Percentiles rank a stretch among this genome's conserved stretches.
phyloP scores from a whole-genome alignment of 2,329 filamentous ascomycete genomes.

The Colletotrichum karsti region DNA sequence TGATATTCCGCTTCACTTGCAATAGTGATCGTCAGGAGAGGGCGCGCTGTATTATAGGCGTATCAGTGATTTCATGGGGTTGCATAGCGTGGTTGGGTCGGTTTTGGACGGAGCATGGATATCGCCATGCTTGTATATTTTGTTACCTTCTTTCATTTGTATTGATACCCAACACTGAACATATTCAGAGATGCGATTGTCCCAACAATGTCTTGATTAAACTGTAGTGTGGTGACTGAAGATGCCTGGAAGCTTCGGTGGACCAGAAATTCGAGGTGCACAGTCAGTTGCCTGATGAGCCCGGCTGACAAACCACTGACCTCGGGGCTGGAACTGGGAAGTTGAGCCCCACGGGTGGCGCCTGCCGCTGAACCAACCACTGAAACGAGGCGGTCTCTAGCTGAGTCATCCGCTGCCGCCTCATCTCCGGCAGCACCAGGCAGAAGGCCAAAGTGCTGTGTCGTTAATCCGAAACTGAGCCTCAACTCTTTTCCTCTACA shows the following conservation, averaged over 20 bases:
- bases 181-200: neutral
- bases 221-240: no score
- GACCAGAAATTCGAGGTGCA: neutral
- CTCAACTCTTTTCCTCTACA: slow-evolving; percentile 30
- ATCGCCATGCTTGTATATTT: neutral
- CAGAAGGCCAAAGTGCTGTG: slow-evolving; percentile 8
- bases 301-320: neutral
- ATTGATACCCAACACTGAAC: slow-evolving; percentile 8
- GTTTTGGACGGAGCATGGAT: neutral
- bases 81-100: neutral
- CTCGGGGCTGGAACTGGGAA: neutral
- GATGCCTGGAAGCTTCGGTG: neutral
- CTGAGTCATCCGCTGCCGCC: slow-evolving; percentile 19
- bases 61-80: neutral
- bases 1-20: neutral
- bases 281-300: neutral
- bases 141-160: slow-evolving; percentile 5
- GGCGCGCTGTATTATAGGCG: neutral
- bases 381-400: neutral
- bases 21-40: neutral
- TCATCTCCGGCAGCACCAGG: neutral
- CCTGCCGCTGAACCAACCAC: neutral
- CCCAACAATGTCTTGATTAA: no score
- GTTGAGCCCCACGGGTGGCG: neutral
- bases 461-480: slow-evolving; percentile 18